Evolutionary conservation across 176 grass and related monocot species (phyloP).

Genomic region (Bonia amplexicaulis): DNA sequence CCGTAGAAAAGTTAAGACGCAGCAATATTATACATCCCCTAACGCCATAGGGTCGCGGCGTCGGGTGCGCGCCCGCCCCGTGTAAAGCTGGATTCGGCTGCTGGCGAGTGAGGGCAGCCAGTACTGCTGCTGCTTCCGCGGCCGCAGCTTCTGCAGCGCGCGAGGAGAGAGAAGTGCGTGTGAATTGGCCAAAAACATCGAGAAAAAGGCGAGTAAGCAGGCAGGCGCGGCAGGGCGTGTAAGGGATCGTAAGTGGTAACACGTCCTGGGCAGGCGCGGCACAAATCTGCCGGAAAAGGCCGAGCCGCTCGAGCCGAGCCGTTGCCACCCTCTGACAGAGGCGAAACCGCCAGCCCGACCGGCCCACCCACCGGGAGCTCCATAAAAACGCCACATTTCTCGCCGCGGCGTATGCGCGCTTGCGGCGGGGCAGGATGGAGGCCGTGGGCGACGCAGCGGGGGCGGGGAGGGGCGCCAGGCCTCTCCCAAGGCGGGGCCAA

Average conservation of each 20-base stretch:
- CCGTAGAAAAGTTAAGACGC: no score
- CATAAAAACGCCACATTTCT: slow-evolving; percentile 13
- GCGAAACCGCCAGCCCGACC: not conserved
- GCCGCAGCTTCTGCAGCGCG: slow-evolving; percentile 23
- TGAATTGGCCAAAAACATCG: not conserved
- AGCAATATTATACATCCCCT: no score
- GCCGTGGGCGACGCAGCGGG: not conserved
- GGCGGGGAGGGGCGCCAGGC: not conserved
- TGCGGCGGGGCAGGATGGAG: slow-evolving; percentile 10
- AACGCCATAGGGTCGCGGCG: not conserved
- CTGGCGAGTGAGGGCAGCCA: not conserved
- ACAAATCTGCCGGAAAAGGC: not conserved
- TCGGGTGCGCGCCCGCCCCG: not conserved
- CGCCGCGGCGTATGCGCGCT: slow-evolving; percentile 24
- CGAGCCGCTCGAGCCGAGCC: not conserved
- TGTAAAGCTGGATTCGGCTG: not conserved
- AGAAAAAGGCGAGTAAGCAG: not conserved
- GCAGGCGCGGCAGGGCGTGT: not conserved
- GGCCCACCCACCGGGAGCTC: not conserved
- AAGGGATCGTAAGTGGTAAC: not conserved
- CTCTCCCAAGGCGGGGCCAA: slow-evolving; percentile 31
- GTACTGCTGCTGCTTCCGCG: not conserved
- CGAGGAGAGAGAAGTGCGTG: not conserved
- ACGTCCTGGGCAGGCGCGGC: not conserved
- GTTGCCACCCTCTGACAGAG: not conserved